Base-by-base conservation (phyloP, 2,329 filamentous ascomycete genomes). In the Lizonia empirigonia region DNA sequence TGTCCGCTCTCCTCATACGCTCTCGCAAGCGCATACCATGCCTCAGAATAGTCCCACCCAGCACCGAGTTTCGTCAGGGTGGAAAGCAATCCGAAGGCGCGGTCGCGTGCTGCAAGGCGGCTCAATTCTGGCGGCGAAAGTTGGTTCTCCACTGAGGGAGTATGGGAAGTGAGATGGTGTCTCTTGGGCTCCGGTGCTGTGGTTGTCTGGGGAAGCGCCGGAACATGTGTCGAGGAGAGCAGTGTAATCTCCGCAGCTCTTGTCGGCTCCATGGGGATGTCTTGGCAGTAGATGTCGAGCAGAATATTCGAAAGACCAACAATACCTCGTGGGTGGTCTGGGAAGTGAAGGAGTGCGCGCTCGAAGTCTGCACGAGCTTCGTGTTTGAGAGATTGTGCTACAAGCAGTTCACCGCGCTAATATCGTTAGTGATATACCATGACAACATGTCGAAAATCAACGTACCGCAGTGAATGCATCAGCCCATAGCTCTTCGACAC, bases 41-140 rank as follows among this genome's bases (percentile, higher is more conserved):
- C 94, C 69, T 97, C 94, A 0, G 90, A 86, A 70, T 88, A 84
- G 73, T 97, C 93, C 94, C 94, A 99, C 0, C 91, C 90, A 10
- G 80, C 81, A 7, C 93, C 93, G 7, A 92, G 82, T 70, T 91
- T 95, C 2, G 92, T 97, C 44, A 97, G 77, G 0, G 85, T 84
- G 0, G 88, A 89, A 2, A 99, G 79, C 13, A 99, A 80, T 10
- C 87, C 88, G 67, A 91, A 94, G 0, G 94, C 94, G 41, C 94
- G 84, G 69, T 97, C 94, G 16, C 93, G 85, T 13, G 92, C 90
- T 3, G 92, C 90, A n/a, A 97, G 83, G 9, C 91, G 85, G 70
- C 94, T 91, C 26, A 91, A 80, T 13, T 88, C 82, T 13, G 87
- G 88, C 4, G 91, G 81, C 1, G 85, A 85, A 1, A 69, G 56